Evolutionary conservation across 257 asterid genomes (phyloP).

Genomic region (Fraxinus excelsior): DNA sequence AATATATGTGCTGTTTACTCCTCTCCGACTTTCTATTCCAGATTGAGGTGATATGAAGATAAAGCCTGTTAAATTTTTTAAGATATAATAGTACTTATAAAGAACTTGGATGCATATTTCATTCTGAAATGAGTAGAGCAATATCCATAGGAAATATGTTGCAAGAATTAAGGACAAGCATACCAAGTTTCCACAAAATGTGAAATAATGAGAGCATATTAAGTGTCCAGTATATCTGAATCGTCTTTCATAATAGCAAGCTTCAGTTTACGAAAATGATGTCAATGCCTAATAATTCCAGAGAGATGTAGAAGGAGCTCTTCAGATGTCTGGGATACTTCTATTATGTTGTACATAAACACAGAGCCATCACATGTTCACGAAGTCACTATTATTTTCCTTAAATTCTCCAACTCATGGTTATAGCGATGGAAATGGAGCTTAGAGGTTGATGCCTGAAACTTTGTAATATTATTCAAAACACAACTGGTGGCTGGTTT

Average conservation of each 20-base stretch:
- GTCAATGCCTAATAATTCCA: conserved; percentile 1
- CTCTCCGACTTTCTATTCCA: background rate
- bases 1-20: background rate
- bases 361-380: background rate
- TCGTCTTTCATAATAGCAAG: background rate
- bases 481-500: background rate
- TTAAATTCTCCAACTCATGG: background rate
- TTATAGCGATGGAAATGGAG: background rate
- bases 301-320: background rate
- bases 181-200: background rate
- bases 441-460: background rate
- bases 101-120: background rate
- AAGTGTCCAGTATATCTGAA: background rate
- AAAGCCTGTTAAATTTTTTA: background rate
- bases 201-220: background rate
- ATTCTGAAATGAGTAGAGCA: background rate
- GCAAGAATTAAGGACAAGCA: background rate
- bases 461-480: background rate
- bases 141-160: background rate
- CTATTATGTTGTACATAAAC: background rate
- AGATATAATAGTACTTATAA: background rate
- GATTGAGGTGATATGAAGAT: background rate
- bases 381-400: background rate
- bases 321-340: conserved; percentile 9
- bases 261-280: background rate